Evolutionary conservation across 2,329 filamentous ascomycete species (phyloP), one percentile per base, ranked within the genome.

Genomic region (Purpureocillium lavendulum): DNA sequence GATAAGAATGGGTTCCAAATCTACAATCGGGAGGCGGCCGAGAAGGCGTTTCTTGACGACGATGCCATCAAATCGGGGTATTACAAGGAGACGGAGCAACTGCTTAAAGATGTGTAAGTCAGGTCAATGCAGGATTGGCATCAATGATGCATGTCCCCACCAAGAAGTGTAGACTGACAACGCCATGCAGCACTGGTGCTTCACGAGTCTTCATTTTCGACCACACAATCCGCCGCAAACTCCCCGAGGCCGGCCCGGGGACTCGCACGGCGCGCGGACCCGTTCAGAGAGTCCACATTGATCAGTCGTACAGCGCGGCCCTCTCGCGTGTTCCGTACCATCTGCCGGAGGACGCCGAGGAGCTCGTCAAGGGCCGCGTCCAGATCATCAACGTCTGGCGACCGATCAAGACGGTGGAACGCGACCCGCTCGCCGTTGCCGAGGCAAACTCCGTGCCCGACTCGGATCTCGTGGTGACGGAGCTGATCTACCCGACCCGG

Each of bases 41-140:
- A 66, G 49, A 61, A 60, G 43, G 54, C 60, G 21, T 67, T 67
- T 40, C 3, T 48, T 2, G 73, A 82, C 47, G 78, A 84, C 38
- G 72, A 71, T 2, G 67, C 69, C 26, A 80, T 89, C 57, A 72
- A 77, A 53, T 53, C 64, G 4, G 21, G 65, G 6, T 89, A 88
- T 61, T 89, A 89, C 58, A 73, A 80, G 0, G 84, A 88, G 55
- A 76, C 84, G 3, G 79, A 86, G 54, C 61, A 76, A 36, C 57
- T 87, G 15, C 57, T 88, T 0, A 81, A 80, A 41, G 72, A 77
- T 4, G 70, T 56, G 81, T 52, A 55, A 46, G 63, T 26, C n/a
- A n/a, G n/a, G n/a, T 26, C 21, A 26, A 6, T 26, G 21, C 5
- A 5, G 6, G 5, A 26, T 26, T 5, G 6, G 10, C 10, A 5